Evolutionary conservation across 2,329 filamentous ascomycete genomes (phyloP).

Genomic region (Epichloe gansuensis): DNA sequence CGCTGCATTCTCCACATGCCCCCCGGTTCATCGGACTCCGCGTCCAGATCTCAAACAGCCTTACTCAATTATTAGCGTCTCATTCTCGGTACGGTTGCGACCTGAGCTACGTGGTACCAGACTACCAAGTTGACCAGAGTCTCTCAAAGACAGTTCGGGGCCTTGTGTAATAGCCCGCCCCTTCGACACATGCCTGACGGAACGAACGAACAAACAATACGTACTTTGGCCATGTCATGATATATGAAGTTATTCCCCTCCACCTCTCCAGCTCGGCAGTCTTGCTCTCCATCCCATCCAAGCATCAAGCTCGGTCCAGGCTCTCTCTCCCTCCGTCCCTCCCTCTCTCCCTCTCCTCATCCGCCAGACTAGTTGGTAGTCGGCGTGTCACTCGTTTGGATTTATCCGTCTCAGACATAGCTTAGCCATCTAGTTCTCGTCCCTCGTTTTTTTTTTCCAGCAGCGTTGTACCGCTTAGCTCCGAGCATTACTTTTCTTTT

Average conservation of each 20-base stretch:
- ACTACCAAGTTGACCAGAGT: neutral
- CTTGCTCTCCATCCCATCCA: neutral
- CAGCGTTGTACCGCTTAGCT: neutral
- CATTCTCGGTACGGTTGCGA: neutral
- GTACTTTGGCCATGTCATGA: neutral
- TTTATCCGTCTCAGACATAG: neutral
- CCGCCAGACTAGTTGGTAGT: neutral
- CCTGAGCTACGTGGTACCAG: neutral
- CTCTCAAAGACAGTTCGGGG: neutral
- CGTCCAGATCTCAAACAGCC: neutral
- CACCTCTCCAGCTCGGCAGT: neutral
- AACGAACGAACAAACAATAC: neutral
- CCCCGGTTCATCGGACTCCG: neutral
- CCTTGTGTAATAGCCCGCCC: neutral
- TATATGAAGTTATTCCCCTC: slow-evolving; percentile 1
- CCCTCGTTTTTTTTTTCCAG: neutral
- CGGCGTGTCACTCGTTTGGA: slow-evolving; percentile 6
- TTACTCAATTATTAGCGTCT: neutral
- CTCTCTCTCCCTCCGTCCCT: neutral
- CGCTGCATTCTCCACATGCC: neutral
- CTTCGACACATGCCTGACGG: neutral
- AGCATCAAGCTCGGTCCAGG: slow-evolving; percentile 1
- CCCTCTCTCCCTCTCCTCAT: neutral
- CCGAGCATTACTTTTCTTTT: neutral
- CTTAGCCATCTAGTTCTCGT: neutral